A percentile compares a stretch with the other conserved stretches of the same genome.
Conservation (phyloP, 2,329 filamentous ascomycete genomes). For the Fusarium circinatum region DNA sequence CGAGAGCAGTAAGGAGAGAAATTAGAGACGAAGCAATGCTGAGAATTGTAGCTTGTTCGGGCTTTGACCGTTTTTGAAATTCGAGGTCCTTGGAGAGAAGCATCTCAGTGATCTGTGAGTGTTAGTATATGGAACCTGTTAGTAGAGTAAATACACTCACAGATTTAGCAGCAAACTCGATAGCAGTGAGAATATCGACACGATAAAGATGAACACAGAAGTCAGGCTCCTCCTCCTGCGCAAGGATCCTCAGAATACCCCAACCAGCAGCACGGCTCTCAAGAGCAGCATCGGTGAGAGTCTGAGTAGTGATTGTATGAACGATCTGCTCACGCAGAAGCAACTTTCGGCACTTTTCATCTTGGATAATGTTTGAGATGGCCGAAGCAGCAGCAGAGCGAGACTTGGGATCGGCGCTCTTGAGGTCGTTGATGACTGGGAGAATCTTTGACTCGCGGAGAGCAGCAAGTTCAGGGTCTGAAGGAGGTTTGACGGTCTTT, state of each 20-base stretch:
- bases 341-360: conserved; percentile 70
- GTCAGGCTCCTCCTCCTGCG: conserved; percentile 71
- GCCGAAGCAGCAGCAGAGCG: conserved; percentile 68
- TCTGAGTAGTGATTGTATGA: conserved; percentile 70
- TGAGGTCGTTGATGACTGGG: conserved; percentile 69
- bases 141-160: conserved; percentile 50
- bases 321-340: conserved; percentile 74
- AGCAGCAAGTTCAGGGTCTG: conserved; percentile 71
- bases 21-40: conserved; percentile 65
- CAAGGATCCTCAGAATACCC: conserved; percentile 71
- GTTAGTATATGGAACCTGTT: conserved; percentile 3
- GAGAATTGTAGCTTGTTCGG: conserved; percentile 64
- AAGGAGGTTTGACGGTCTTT: conserved; percentile 68
- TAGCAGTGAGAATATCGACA: conserved; percentile 68
- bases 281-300: conserved; percentile 69
- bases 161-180: conserved; percentile 65
- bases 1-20: conserved; percentile 63
- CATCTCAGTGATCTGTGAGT: conserved; percentile 54
- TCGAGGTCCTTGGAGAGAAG: conserved; percentile 53
- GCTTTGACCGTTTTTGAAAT: conserved; percentile 61
- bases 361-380: conserved; percentile 70
- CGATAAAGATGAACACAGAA: conserved; percentile 74
- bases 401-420: conserved; percentile 67
- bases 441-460: conserved; percentile 72
- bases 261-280: conserved; percentile 75